Conservation (phyloP, 768 basidiomycete species). For the Amanita fuliginea region DNA sequence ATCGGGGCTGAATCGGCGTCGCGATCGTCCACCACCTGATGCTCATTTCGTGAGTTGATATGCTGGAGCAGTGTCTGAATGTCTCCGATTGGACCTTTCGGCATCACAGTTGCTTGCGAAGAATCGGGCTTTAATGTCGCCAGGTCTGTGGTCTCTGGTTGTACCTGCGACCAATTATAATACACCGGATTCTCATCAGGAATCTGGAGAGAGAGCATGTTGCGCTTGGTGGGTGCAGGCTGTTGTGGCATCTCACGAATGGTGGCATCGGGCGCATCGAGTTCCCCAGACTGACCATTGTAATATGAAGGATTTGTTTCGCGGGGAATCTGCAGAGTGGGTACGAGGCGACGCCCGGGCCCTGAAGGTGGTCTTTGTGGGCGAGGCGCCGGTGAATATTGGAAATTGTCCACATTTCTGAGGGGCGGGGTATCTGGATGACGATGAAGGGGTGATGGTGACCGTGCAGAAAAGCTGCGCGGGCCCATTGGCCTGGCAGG, state of each 20-base stretch:
- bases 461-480: constrained; percentile 9
- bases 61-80: background rate
- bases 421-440: constrained; percentile 4
- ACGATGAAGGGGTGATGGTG: background rate
- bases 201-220: background rate
- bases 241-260: background rate
- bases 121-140: constrained; percentile 1
- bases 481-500: constrained; percentile 46
- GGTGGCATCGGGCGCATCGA: constrained; percentile 2
- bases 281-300: constrained; percentile 1
- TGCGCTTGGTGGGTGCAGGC: background rate
- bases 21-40: background rate
- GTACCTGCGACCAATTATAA: constrained; percentile 3
- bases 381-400: background rate
- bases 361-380: background rate
- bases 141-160: constrained; percentile 1
- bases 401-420: background rate
- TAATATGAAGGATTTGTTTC: constrained; percentile 4
- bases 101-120: constrained; percentile 1
- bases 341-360: background rate
- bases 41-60: background rate
- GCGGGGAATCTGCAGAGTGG: constrained; percentile 1
- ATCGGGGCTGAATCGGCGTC: background rate
- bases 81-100: constrained; percentile 6
- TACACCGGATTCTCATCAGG: constrained; percentile 2